These are phyloP conservation scores for Talaromyces sp. DNA, from an alignment of 2,329 filamentous ascomycete genomes.

Conservation along the genomic window DNA sequence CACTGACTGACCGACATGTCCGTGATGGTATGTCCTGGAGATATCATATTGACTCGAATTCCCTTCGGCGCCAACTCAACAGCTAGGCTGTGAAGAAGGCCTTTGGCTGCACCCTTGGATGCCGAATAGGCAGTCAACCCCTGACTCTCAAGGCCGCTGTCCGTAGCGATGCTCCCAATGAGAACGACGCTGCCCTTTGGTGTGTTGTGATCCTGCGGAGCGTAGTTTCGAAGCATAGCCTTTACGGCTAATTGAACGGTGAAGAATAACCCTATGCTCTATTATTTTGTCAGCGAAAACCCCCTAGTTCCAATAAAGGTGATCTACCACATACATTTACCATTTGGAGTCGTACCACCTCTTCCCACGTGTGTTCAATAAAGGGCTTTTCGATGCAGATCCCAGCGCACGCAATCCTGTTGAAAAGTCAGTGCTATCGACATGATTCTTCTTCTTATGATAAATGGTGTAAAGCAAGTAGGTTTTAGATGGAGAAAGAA, in stretches of 20 bases:
- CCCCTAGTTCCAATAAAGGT: neutral
- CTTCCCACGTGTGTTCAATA: conserved; percentile 20
- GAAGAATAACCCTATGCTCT: neutral
- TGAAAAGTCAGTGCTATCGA: neutral
- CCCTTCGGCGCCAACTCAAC: conserved; percentile 32
- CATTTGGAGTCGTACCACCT: neutral
- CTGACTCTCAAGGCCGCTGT: neutral
- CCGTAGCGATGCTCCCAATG: neutral
- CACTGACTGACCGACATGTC: conserved; percentile 32
- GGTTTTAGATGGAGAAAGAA: neutral
- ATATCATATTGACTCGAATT: conserved; percentile 40
- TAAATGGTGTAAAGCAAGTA: neutral
- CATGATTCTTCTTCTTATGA: neutral
- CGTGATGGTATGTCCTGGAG: conserved; percentile 36
- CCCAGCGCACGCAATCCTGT: conserved; percentile 24
- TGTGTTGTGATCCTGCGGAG: neutral
- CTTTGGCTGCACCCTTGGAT: conserved; percentile 19
- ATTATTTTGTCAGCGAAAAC: neutral
- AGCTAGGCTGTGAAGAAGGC: conserved; percentile 26
- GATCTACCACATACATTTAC: neutral
- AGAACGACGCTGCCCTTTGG: neutral
- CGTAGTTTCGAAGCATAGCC: neutral
- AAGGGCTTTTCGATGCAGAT: conserved; percentile 32
- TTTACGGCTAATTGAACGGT: neutral
- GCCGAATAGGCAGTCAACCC: neutral